Evolutionary conservation across 225 moss, liverwort and hornwort species (phyloP), one percentile per base, ranked within the genome.

Genomic region (Ulota crispa): DNA sequence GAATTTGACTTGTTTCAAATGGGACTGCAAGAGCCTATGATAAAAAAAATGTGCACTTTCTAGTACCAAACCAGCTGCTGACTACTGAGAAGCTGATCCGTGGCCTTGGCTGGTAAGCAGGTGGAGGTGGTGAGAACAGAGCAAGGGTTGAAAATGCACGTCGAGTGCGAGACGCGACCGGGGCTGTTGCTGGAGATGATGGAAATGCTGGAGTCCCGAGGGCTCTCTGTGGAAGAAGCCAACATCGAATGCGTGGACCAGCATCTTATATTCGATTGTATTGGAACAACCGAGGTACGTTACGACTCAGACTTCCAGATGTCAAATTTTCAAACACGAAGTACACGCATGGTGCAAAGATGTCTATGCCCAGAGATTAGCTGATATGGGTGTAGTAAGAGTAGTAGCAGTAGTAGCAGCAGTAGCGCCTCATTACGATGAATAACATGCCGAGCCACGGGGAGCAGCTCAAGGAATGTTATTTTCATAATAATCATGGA

Each of bases 101-200:
- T 74, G 32, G 11, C 50, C 62, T 16, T 69, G 50, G 50, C 50
- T n/a, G 16, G 30, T 50, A 27, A 23, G 76, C 64, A 90, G 89
- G 87, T 90, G 65, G 83, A 83, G 79, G 90, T 88, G 55, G 68
- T 61, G 39, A 65, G 83, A 24, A 76, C 18, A 13, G 83, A 81
- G 42, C 79, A 76, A 81, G 87, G 90, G 9, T 77, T 90, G 79
- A 77, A 82, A 79, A 73, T 90, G 16, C 85, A 81, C 64, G 77
- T 86, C 5, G 81, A 83, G 52, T 90, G 90, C 60, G 59, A 79
- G 21, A 86, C 64, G 62, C 78, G 72, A 42, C 90, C 87, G 23
- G 83, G 83, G 23, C 81, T 90, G 15, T 73, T 90, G 68, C 78
- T 85, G 75, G 77, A 62, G 75, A 84, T 90, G 57, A 88, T 88